phyloP scores from a whole-genome alignment of 345 rosid species.

The Corymbia maculata region DNA sequence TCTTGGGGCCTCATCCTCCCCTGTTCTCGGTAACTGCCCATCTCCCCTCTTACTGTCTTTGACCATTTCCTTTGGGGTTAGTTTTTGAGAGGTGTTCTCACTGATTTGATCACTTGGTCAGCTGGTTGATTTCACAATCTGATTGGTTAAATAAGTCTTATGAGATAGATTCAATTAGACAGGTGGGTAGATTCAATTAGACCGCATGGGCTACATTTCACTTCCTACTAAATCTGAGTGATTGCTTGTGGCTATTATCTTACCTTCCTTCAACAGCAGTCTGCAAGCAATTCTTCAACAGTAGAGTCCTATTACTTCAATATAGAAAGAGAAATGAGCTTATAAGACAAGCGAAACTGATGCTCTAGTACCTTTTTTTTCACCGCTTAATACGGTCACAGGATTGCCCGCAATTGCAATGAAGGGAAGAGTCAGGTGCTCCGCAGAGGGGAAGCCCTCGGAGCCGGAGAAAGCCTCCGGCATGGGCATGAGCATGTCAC shows the following conservation, averaged over 20 bases:
- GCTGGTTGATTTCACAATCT: neutral
- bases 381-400: neutral
- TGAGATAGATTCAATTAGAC: neutral
- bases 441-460: constrained; percentile 27
- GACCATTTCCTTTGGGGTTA: neutral
- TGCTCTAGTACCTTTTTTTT: neutral
- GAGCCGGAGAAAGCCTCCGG: constrained; percentile 1
- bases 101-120: neutral
- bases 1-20: constrained; percentile 28
- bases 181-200: neutral
- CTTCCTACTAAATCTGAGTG: neutral
- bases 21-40: constrained; percentile 47
- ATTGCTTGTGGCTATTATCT: neutral
- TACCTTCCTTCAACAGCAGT: neutral
- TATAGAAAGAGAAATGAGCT: neutral
- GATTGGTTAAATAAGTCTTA: neutral
- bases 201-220: neutral
- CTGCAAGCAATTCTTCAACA: neutral
- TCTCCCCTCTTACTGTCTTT: neutral
- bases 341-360: neutral
- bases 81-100: neutral
- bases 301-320: neutral
- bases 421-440: constrained; percentile 58
- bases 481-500: constrained; percentile 32
- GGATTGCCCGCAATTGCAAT: constrained; percentile 52